A percentile compares a stretch with the other conserved stretches of the same genome.
Evolutionary conservation across 495 filamentous ascomycete species (phyloP).

Genomic region (Hypoxylon subgilvum): DNA sequence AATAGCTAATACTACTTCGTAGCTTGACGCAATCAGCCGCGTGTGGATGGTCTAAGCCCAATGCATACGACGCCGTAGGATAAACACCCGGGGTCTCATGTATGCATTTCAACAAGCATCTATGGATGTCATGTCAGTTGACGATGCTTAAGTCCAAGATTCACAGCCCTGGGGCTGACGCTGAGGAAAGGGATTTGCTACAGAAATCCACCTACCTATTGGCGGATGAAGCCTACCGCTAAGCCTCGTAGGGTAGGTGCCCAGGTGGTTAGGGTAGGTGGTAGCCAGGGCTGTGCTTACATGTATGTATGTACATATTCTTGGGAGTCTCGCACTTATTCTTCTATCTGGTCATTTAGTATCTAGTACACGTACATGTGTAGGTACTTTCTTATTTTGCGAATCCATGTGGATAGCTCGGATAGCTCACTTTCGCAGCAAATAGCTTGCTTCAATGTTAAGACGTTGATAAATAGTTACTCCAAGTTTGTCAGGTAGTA

Average conservation of each 20-base stretch:
- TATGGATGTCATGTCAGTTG: too few species aligned
- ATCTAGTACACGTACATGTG: not conserved
- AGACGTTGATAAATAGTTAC: too few species aligned
- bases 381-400: not conserved
- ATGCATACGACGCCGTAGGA: constrained; percentile 4
- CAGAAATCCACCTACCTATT: too few species aligned
- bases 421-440: not conserved
- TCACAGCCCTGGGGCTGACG: constrained; percentile 24
- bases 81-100: too few species aligned
- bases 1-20: too few species aligned
- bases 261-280: not conserved
- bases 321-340: not conserved
- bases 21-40: not conserved
- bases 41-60: constrained; percentile 11
- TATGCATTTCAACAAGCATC: too few species aligned
- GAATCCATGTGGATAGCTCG: not conserved
- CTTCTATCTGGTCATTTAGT: not conserved
- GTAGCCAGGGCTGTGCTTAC: constrained; percentile 31
- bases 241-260: constrained; percentile 13
- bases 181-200: too few species aligned
- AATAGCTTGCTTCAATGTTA: too few species aligned
- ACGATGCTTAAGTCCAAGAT: too few species aligned
- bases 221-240: constrained; percentile 12
- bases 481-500: too few species aligned
- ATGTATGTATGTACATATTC: constrained; percentile 2